Conservation (phyloP, 108 stramenopile species). For the Pseudonitzschia multiseries region DNA sequence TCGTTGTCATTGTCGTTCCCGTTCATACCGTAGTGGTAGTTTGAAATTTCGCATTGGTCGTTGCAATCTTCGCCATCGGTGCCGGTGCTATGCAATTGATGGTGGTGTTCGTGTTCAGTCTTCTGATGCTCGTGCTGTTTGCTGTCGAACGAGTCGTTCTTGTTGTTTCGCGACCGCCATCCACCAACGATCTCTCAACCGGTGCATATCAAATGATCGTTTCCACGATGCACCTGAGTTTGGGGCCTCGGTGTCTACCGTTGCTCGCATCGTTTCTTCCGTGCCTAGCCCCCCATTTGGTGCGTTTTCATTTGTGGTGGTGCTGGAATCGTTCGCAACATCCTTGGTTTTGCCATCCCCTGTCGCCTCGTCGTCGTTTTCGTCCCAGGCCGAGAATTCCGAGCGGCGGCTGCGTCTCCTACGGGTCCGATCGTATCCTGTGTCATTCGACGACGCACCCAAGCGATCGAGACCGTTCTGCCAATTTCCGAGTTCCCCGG, state of each 20-base stretch:
- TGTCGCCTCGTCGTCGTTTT: not conserved
- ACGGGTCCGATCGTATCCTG: too few species aligned
- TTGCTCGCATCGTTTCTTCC: not conserved
- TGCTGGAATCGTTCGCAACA: not conserved
- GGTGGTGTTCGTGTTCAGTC: not conserved
- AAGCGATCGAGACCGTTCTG: conserved; percentile 7
- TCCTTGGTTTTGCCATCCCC: not conserved
- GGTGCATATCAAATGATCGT: conserved; percentile 25
- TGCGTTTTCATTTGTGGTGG: not conserved
- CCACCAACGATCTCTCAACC: conserved; percentile 54
- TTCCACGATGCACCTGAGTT: not conserved
- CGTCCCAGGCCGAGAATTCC: conserved; percentile 2
- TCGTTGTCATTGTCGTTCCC: not conserved
- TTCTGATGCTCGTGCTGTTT: not conserved
- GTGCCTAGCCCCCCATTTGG: not conserved
- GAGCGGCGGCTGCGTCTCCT: not conserved
- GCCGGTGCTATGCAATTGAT: not conserved
- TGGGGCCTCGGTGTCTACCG: not conserved
- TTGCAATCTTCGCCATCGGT: not conserved
- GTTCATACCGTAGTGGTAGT: not conserved
- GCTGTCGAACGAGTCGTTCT: conserved; percentile 3
- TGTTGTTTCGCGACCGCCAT: conserved; percentile 21
- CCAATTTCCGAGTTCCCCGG: not conserved
- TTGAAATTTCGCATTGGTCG: not conserved
- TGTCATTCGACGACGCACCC: not conserved